Conservation (phyloP, 305 asterid genomes). For the Fraxinus ornus region DNA sequence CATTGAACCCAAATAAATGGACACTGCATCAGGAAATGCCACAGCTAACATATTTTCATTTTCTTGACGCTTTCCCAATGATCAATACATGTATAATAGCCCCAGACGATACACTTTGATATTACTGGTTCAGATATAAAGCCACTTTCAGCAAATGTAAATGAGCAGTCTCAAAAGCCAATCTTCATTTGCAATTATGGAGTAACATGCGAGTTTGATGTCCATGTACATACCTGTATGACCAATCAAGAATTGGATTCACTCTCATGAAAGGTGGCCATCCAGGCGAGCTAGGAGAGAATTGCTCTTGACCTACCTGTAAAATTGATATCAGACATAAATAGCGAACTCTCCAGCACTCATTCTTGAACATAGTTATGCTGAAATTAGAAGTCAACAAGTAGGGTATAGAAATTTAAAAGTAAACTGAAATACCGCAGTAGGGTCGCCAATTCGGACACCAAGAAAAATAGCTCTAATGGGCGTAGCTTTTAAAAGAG, state of each 20-base stretch:
- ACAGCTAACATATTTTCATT: neutral
- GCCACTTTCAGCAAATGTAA: constrained; percentile 1
- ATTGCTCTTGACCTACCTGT: constrained; percentile 91
- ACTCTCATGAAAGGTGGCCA: constrained; percentile 99
- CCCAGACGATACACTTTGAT: neutral
- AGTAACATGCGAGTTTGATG: neutral
- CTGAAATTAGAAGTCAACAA: constrained; percentile 4
- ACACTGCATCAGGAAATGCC: neutral
- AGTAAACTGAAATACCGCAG: constrained; percentile 56
- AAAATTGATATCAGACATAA: constrained; percentile 23
- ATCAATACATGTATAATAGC: neutral
- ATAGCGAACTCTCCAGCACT: neutral
- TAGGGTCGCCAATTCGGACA: constrained; percentile 92
- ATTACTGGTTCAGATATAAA: neutral
- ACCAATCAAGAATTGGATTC: constrained; percentile 98
- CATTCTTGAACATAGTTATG: constrained; percentile 9
- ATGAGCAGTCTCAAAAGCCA: constrained; percentile 12
- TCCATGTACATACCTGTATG: constrained; percentile 62
- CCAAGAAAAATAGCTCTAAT: constrained; percentile 90
- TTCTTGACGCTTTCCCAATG: constrained; percentile 2
- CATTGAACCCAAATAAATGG: neutral
- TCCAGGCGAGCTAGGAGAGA: constrained; percentile 96
- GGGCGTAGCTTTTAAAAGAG: constrained; percentile 66
- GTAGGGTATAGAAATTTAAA: neutral
- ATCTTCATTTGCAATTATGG: neutral